These are phyloP conservation scores for Blastocladiella emersonii DNA, from an alignment of 371 early-diverging fungal species.

Conservation along the genomic window DNA sequence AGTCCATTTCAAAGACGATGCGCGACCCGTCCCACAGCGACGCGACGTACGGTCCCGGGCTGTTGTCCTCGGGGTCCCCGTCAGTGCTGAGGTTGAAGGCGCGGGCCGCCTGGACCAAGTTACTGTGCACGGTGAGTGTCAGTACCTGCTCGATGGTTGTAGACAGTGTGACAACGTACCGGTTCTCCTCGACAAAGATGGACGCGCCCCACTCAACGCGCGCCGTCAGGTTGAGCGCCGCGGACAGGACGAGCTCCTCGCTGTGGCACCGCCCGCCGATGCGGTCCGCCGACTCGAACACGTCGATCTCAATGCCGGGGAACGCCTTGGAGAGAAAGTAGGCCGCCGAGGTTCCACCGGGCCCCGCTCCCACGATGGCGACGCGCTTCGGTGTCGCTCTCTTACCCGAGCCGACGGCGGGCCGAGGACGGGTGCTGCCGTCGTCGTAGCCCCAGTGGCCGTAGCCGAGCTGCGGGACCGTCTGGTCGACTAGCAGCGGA, in stretches of 20 bases:
- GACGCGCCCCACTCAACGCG: conserved; percentile 40
- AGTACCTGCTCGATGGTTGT: background rate
- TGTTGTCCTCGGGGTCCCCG: conserved; percentile 7
- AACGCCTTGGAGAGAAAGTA: conserved; percentile 17
- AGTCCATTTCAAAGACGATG: conserved; percentile 25
- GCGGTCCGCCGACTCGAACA: conserved; percentile 33
- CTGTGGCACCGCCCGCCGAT: conserved; percentile 36
- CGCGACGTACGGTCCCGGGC: conserved; percentile 29
- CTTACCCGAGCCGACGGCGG: too few species aligned
- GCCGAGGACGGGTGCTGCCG: too few species aligned
- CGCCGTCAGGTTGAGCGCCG: too few species aligned
- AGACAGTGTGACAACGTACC: background rate
- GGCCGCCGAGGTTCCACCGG: conserved; percentile 43
- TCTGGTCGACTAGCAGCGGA: too few species aligned
- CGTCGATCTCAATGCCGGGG: conserved; percentile 12
- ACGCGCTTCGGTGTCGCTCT: too few species aligned
- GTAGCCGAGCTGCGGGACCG: too few species aligned
- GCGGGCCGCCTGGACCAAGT: conserved; percentile 35
- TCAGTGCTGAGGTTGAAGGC: conserved; percentile 26
- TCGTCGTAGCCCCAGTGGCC: too few species aligned
- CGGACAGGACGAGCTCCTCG: background rate
- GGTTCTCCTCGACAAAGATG: conserved; percentile 43
- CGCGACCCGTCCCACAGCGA: conserved; percentile 29
- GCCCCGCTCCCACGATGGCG: conserved; percentile 37
- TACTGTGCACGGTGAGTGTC: background rate